Conservation (phyloP, 2,329 filamentous ascomycete genomes). For the Calonectria ilicicola region DNA sequence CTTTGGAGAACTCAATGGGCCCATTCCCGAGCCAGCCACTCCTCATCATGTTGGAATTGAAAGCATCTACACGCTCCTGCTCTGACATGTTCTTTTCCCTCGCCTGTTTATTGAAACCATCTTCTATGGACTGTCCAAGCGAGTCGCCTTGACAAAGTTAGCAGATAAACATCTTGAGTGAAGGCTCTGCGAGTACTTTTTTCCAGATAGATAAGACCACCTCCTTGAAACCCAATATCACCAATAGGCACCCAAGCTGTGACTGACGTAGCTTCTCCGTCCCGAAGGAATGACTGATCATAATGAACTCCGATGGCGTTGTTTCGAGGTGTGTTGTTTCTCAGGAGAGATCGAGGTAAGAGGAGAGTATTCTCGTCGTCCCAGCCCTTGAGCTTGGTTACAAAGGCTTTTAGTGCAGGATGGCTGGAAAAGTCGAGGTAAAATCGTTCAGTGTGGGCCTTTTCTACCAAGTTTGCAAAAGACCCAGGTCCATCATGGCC, state of each 20-base stretch:
- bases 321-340: conserved; percentile 68
- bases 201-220: conserved; percentile 29
- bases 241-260: conserved; percentile 71
- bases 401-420: conserved; percentile 9
- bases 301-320: conserved; percentile 72
- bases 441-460: conserved; percentile 27
- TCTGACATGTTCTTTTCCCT: conserved; percentile 58
- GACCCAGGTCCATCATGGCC: conserved; percentile 16
- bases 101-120: conserved; percentile 43
- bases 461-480: conserved; percentile 21
- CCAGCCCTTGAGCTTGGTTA: conserved; percentile 24
- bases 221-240: conserved; percentile 45
- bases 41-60: conserved; percentile 71
- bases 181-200: background rate
- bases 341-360: conserved; percentile 50
- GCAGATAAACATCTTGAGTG: background rate
- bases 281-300: conserved; percentile 68
- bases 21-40: conserved; percentile 65
- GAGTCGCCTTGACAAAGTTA: conserved; percentile 9
- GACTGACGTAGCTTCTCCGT: conserved; percentile 65
- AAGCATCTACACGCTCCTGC: conserved; percentile 62
- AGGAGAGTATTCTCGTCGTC: conserved; percentile 15
- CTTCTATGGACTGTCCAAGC: conserved; percentile 18
- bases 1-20: conserved; percentile 51
- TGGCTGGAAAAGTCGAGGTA: conserved; percentile 23